phyloP scores from a whole-genome alignment of 2,329 filamentous ascomycete genomes.

The Cercospora sp. region DNA sequence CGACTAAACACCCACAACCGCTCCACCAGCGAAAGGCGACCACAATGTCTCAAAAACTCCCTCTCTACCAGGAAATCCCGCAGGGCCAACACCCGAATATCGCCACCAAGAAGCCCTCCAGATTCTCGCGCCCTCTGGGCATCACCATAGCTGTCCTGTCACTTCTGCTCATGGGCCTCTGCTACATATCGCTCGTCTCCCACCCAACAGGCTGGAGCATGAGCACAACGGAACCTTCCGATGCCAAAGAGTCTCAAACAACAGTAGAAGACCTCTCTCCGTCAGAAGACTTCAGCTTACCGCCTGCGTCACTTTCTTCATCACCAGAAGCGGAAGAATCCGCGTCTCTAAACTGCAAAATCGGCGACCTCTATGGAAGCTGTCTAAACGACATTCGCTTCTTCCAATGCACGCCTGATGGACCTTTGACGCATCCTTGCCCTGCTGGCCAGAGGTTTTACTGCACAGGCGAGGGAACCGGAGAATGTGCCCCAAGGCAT shows the following conservation, averaged over 20 bases:
- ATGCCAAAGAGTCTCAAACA: not conserved
- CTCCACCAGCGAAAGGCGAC: not conserved
- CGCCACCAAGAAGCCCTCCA: not conserved
- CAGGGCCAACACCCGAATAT: not conserved
- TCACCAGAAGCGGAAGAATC: constrained; percentile 3
- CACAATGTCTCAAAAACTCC: constrained; percentile 3
- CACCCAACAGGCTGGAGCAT: constrained; percentile 6
- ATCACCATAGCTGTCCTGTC: constrained; percentile 6
- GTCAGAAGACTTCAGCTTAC: not conserved
- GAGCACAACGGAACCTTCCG: not conserved
- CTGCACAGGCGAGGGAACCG: constrained; percentile 15
- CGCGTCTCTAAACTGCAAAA: constrained; percentile 1
- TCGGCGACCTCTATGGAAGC: constrained; percentile 19
- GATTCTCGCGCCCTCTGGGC: not conserved
- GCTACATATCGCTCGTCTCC: constrained; percentile 17
- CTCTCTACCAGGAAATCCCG: not conserved
- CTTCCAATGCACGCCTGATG: constrained; percentile 20
- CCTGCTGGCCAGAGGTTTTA: constrained; percentile 19
- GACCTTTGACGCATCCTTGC: constrained; percentile 17
- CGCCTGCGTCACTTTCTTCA: not conserved
- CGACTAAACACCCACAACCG: not conserved
- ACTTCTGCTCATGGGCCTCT: constrained; percentile 7
- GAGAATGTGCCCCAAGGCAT: constrained; percentile 9
- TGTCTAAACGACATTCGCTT: constrained; percentile 16
- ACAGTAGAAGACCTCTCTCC: not conserved